Conservation (phyloP, 352 stramenopile species). For the Phytophthora litchii region DNA sequence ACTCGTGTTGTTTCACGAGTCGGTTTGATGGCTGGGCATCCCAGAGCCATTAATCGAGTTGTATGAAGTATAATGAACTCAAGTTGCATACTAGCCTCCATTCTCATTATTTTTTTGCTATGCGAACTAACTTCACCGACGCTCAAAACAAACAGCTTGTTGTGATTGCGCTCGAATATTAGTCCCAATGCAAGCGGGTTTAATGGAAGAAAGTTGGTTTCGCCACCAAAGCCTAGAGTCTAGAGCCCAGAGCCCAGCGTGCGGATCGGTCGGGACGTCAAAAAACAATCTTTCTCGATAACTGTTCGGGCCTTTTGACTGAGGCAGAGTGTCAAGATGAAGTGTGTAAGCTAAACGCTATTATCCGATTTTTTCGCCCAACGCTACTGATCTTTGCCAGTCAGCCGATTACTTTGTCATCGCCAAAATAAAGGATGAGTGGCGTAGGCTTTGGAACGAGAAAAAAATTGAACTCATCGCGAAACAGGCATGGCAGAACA, state of each 20-base stretch:
- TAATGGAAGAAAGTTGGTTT: no score
- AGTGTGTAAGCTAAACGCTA: background rate
- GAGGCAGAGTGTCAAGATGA: background rate
- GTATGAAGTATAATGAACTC: no score
- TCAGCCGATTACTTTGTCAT: slow-evolving; percentile 13
- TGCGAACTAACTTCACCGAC: no score
- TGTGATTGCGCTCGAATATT: no score
- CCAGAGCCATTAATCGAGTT: no score
- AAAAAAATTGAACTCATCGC: slow-evolving; percentile 16
- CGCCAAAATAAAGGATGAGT: slow-evolving; percentile 1
- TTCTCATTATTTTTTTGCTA: no score
- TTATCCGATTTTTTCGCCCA: background rate
- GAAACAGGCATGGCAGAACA: slow-evolving; percentile 6
- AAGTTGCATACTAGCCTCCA: no score
- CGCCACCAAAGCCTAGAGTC: no score
- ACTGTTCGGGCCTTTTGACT: background rate
- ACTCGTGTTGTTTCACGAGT: no score
- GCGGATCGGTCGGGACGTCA: background rate
- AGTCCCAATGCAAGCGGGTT: no score
- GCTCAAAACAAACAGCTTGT: no score
- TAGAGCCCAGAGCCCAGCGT: background rate
- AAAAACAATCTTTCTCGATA: background rate
- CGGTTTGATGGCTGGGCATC: no score
- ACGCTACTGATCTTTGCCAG: background rate
- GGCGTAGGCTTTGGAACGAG: slow-evolving; percentile 10